Conservation (phyloP, 331 rosid genomes). For the Rhamnella rubrinervis region DNA sequence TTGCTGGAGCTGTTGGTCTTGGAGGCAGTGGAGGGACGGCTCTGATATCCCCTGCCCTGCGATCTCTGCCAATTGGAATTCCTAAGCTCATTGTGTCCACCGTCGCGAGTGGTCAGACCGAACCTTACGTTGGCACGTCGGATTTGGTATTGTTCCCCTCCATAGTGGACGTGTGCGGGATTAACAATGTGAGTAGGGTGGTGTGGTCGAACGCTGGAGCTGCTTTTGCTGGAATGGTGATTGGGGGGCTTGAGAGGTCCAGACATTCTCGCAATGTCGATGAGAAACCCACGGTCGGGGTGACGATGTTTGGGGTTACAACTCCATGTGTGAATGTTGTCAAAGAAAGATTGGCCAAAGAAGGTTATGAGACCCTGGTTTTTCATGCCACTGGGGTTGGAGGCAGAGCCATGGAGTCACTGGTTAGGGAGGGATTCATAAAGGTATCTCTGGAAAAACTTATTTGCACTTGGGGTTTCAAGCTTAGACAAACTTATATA, state of each 20-base stretch:
- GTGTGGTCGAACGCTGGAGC: slow-evolving; percentile 71
- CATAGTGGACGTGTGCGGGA: slow-evolving; percentile 75
- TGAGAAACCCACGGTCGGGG: slow-evolving; percentile 64
- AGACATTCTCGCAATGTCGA: slow-evolving; percentile 21
- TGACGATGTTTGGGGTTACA: slow-evolving; percentile 95
- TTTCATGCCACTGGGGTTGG: slow-evolving; percentile 97
- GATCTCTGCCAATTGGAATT: slow-evolving; percentile 71
- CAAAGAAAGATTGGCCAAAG: slow-evolving; percentile 58
- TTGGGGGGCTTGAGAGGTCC: slow-evolving; percentile 51
- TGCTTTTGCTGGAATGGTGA: slow-evolving; percentile 90
- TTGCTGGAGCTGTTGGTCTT: slow-evolving; percentile 73
- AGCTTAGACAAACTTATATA: too few relatives aligned
- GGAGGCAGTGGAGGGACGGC: slow-evolving; percentile 94
- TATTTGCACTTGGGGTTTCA: too few relatives aligned
- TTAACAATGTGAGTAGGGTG: slow-evolving; percentile 75
- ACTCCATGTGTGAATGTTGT: slow-evolving; percentile 74
- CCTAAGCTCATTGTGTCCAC: slow-evolving; percentile 87
- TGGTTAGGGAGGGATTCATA: slow-evolving; percentile 79
- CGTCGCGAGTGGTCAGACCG: slow-evolving; percentile 86
- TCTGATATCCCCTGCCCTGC: slow-evolving; percentile 53
- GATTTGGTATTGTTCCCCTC: slow-evolving; percentile 76
- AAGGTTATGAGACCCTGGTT: slow-evolving; percentile 80
- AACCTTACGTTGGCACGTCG: slow-evolving; percentile 72
- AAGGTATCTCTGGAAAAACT: slow-evolving; percentile 44
- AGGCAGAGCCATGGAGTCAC: slow-evolving; percentile 89